A percentile compares a stretch with the other conserved stretches of the same genome.
Evolutionary conservation across 2,329 filamentous ascomycete genomes (phyloP).

Genomic region (Emergomyces orientalis): DNA sequence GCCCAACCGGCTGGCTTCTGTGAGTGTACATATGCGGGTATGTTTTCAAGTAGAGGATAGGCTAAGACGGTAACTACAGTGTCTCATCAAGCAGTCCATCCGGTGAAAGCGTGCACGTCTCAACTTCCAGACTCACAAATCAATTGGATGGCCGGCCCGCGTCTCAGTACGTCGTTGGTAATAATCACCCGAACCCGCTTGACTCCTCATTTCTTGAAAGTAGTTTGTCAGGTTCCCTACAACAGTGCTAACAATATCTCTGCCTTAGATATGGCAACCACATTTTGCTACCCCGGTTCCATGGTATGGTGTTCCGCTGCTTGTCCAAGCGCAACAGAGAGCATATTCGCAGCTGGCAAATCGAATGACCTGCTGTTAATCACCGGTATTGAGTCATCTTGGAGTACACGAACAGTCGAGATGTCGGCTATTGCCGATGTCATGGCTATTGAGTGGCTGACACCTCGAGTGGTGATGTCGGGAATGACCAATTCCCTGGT

Average conservation of each 20-base stretch:
- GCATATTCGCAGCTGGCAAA: slow-evolving; percentile 31
- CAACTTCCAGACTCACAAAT: not conserved
- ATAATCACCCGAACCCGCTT: not conserved
- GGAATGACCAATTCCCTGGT: slow-evolving; percentile 29
- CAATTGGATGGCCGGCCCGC: not conserved
- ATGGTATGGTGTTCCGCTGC: slow-evolving; percentile 32
- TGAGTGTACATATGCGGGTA: slow-evolving; percentile 14
- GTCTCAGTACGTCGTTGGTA: not conserved
- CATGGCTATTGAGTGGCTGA: slow-evolving; percentile 33
- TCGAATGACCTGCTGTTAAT: slow-evolving; percentile 29
- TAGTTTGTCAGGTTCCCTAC: not conserved
- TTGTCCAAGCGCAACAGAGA: slow-evolving; percentile 22
- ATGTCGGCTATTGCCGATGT: slow-evolving; percentile 15
- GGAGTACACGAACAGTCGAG: slow-evolving; percentile 19
- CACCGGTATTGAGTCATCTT: slow-evolving; percentile 22
- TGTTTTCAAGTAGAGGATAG: not conserved
- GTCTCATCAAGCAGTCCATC: not conserved
- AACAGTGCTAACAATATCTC: not conserved
- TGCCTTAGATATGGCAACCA: slow-evolving; percentile 4
- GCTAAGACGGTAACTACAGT: not conserved
- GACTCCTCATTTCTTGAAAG: not conserved
- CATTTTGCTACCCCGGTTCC: slow-evolving; percentile 19
- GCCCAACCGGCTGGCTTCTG: slow-evolving; percentile 29
- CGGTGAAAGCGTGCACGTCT: not conserved
- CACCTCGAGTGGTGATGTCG: slow-evolving; percentile 27